A percentile compares a stretch with the other conserved stretches of the same genome.
Evolutionary conservation across 2,329 filamentous ascomycete genomes (phyloP).

Genomic region (Colletotrichum tropicale): DNA sequence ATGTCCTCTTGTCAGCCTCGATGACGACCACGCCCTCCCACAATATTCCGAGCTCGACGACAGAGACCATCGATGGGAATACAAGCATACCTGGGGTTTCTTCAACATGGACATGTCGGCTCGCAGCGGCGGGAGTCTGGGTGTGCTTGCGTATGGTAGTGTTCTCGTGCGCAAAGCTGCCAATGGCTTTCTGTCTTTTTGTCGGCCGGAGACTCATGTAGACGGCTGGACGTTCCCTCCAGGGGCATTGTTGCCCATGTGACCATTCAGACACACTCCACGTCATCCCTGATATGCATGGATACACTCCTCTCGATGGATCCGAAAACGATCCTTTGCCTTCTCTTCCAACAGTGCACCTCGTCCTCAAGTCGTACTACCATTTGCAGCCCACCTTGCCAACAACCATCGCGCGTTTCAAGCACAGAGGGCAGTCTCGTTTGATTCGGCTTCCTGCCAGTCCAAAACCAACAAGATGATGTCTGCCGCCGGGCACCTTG

Average conservation of each 20-base stretch:
- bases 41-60: neutral
- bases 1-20: neutral
- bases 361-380: too few species aligned
- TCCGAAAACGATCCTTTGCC: neutral
- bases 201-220: accelerated
- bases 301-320: neutral
- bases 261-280: neutral
- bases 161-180: neutral
- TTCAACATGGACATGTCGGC: neutral
- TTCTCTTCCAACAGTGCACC: too few species aligned
- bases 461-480: neutral
- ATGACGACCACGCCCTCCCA: neutral
- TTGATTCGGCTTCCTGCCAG: neutral
- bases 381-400: too few species aligned
- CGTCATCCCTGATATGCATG: accelerated
- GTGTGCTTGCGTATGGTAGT: neutral
- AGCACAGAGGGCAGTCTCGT: neutral
- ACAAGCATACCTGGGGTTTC: neutral
- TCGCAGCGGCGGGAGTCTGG: neutral
- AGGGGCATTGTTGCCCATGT: neutral
- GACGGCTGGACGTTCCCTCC: neutral
- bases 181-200: neutral
- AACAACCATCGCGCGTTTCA: neutral
- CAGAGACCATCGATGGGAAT: neutral
- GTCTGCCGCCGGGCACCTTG: neutral